Evolutionary conservation across 1,139 yeast genomes (phyloP).

Genomic region (Meyerozyma athensensis): DNA sequence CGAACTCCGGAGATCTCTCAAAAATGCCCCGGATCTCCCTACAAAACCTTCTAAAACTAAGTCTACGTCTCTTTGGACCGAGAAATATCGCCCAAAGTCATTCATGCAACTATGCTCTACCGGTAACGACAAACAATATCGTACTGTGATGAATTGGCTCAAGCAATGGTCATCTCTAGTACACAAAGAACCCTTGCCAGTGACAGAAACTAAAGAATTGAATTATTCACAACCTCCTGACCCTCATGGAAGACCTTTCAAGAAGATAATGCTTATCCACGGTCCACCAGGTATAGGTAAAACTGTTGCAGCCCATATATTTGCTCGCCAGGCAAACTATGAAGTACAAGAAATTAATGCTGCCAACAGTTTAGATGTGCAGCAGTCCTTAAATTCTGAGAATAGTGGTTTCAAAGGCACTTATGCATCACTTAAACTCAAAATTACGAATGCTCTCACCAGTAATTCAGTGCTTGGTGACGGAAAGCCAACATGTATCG

Average conservation of each 20-base stretch:
- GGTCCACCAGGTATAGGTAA: constrained; percentile 98
- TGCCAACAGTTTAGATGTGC: constrained; percentile 56
- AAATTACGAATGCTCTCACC: constrained; percentile 66
- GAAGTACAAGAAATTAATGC: constrained; percentile 84
- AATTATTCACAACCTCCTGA: constrained; percentile 32
- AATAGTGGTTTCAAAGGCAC: constrained; percentile 39
- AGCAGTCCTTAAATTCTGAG: constrained; percentile 54
- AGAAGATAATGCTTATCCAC: constrained; percentile 65
- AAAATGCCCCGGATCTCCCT: constrained; percentile 6
- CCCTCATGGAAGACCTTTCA: constrained; percentile 64
- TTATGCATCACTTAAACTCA: constrained; percentile 33
- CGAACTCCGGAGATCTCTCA: constrained; percentile 20
- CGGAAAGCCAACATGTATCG: constrained; percentile 70
- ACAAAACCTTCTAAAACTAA: constrained; percentile 3
- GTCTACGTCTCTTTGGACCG: constrained; percentile 54
- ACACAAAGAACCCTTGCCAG: constrained; percentile 22
- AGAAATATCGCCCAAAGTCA: constrained; percentile 73
- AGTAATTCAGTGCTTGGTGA: constrained; percentile 51
- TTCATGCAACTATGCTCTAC: constrained; percentile 59
- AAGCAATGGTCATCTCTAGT: constrained; percentile 75
- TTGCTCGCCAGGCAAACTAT: constrained; percentile 81
- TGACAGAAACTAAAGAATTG: constrained; percentile 9
- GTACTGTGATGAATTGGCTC: constrained; percentile 73
- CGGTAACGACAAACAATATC: constrained; percentile 80
- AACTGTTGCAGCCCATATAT: constrained; percentile 81